Evolutionary conservation across 2,329 filamentous ascomycete genomes (phyloP).

Genomic region (Ascosphaera apis): DNA sequence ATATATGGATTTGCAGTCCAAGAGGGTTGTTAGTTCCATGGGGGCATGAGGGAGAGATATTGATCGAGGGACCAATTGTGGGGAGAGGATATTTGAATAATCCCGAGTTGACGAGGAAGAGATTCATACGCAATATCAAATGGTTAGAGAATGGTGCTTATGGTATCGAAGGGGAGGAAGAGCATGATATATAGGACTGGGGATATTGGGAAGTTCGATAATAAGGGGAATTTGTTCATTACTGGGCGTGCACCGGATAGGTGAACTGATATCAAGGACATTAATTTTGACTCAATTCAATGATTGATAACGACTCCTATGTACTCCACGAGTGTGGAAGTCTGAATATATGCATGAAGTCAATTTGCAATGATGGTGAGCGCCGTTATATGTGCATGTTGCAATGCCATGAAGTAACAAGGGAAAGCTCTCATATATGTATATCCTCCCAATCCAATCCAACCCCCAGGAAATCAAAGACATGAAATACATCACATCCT

Average conservation of each 20-base stretch:
- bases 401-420: too few species aligned
- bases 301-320: too few species aligned
- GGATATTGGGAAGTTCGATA: constrained; percentile 53
- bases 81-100: constrained; percentile 71
- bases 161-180: neutral
- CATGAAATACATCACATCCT: neutral
- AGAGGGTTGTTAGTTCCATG: constrained; percentile 34
- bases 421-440: too few species aligned
- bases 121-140: constrained; percentile 1
- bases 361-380: too few species aligned
- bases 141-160: neutral
- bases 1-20: constrained; percentile 2
- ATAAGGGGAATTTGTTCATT: constrained; percentile 49
- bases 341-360: too few species aligned
- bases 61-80: constrained; percentile 58
- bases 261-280: constrained; percentile 4
- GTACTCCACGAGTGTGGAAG: too few species aligned
- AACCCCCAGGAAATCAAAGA: too few species aligned
- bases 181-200: constrained; percentile 45
- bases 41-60: constrained; percentile 62
- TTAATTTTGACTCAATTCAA: too few species aligned
- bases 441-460: too few species aligned
- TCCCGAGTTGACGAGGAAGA: neutral
- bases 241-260: constrained; percentile 35
- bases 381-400: too few species aligned